Percentiles rank a stretch among this genome's conserved stretches.
Conservation (phyloP, 805 yeast genomes). For the Saccharomycopsis lassenensis region DNA sequence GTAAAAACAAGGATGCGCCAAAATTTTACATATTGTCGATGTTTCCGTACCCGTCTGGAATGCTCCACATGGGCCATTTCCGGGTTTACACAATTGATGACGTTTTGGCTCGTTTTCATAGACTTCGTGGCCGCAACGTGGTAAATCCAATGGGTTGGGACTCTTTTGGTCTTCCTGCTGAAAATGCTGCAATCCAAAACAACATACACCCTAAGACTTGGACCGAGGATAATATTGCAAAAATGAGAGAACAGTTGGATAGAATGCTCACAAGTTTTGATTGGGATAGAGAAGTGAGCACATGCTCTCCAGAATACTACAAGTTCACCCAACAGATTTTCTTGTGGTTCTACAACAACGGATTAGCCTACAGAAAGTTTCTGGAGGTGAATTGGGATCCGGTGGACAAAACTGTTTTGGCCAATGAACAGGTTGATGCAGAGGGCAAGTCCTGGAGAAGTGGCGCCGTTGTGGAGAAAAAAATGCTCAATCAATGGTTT, state of each 20-base stretch:
- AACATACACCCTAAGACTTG: constrained; percentile 68
- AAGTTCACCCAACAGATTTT: constrained; percentile 89
- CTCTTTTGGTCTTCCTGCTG: constrained; percentile 97
- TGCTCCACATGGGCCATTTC: constrained; percentile 86
- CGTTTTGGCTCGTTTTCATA: constrained; percentile 63
- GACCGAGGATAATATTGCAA: constrained; percentile 72
- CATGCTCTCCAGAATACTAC: constrained; percentile 81
- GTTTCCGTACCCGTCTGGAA: constrained; percentile 97
- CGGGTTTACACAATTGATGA: constrained; percentile 90
- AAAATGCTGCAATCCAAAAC: constrained; percentile 91
- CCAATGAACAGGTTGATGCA: constrained; percentile 91
- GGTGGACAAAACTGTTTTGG: constrained; percentile 84
- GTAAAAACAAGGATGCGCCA: constrained; percentile 19
- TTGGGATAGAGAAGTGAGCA: constrained; percentile 84
- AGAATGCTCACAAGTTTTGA: constrained; percentile 79
- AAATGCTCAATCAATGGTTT: constrained; percentile 82
- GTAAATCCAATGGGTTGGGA: constrained; percentile 99
- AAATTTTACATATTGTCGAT: constrained; percentile 62
- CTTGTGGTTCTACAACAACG: constrained; percentile 56
- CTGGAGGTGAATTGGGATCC: constrained; percentile 99
- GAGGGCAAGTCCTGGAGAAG: constrained; percentile 94
- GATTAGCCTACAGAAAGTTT: constrained; percentile 73
- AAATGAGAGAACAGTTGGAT: constrained; percentile 77
- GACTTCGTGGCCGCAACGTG: constrained; percentile 67
- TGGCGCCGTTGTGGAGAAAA: constrained; percentile 87